These are phyloP conservation scores for Monosporascus sp. DNA, from an alignment of 2,329 filamentous ascomycete genomes.

Conservation along the genomic window DNA sequence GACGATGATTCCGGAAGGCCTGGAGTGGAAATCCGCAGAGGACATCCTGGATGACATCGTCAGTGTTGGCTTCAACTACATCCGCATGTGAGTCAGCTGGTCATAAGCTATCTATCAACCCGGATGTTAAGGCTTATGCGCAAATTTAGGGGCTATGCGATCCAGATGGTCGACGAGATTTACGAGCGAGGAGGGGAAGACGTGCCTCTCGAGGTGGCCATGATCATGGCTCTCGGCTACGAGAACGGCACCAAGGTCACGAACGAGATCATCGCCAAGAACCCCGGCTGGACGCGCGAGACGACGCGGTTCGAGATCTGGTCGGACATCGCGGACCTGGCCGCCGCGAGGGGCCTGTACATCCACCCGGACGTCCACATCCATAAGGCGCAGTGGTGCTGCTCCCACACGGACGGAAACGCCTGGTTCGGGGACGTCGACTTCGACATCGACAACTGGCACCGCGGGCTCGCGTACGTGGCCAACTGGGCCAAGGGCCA, in stretches of 20 bases:
- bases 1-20: constrained; percentile 50
- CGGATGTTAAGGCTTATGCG: constrained; percentile 2
- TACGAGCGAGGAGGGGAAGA: constrained; percentile 33
- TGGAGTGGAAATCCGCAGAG: constrained; percentile 46
- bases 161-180: constrained; percentile 49
- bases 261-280: constrained; percentile 40
- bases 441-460: constrained; percentile 50
- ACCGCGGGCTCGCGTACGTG: constrained; percentile 48
- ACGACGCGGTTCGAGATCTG: constrained; percentile 42
- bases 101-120: neutral
- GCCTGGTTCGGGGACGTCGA: constrained; percentile 50
- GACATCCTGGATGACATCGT: constrained; percentile 43
- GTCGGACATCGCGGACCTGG: constrained; percentile 30
- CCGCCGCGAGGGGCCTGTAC: constrained; percentile 28
- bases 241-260: constrained; percentile 43
- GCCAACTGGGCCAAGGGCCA: constrained; percentile 35
- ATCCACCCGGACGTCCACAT: constrained; percentile 37
- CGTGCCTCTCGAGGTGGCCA: constrained; percentile 31
- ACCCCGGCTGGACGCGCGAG: constrained; percentile 40
- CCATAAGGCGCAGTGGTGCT: constrained; percentile 38
- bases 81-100: constrained; percentile 34
- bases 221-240: constrained; percentile 36
- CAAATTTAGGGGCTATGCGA: constrained; percentile 40
- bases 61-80: constrained; percentile 48
- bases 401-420: constrained; percentile 43